Evolutionary conservation across 2,329 filamentous ascomycete species (phyloP).

Genomic region (Aspergillus versicolor): DNA sequence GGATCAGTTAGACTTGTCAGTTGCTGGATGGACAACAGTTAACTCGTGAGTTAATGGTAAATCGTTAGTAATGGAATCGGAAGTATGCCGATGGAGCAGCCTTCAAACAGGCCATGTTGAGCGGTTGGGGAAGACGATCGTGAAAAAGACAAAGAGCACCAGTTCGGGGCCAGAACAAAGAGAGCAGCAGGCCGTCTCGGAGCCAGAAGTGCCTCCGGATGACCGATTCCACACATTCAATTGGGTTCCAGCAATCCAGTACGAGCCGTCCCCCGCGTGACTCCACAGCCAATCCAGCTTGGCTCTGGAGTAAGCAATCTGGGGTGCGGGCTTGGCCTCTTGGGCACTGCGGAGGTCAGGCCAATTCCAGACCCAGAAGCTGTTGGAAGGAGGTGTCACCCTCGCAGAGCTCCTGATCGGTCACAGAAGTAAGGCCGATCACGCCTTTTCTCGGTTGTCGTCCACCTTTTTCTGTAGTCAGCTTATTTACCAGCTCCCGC

Average conservation of each 20-base stretch:
- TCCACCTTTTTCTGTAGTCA: background rate
- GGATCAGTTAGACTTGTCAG: background rate
- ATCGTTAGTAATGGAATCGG: background rate
- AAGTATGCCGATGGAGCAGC: background rate
- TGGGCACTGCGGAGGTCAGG: slow-evolving; percentile 1
- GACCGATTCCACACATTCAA: background rate
- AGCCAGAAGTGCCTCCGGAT: slow-evolving; percentile 2
- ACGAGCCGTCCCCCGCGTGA: background rate
- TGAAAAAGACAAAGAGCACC: background rate
- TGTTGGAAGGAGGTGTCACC: background rate
- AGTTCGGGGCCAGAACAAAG: background rate
- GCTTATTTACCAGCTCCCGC: background rate
- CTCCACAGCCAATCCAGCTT: background rate
- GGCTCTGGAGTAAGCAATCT: slow-evolving; percentile 3
- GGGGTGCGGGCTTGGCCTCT: background rate
- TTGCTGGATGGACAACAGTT: background rate
- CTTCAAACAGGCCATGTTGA: background rate
- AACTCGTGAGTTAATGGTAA: background rate
- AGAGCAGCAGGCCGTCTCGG: background rate
- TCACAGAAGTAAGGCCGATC: slow-evolving; percentile 4
- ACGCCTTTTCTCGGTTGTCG: background rate
- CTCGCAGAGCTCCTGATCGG: background rate
- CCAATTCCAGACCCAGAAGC: background rate
- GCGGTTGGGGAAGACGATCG: background rate
- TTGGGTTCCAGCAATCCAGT: background rate